Evolutionary conservation across 2,329 filamentous ascomycete genomes (phyloP), one percentile per base, ranked within the genome.

Genomic region (Pseudofabraea citricarpa): DNA sequence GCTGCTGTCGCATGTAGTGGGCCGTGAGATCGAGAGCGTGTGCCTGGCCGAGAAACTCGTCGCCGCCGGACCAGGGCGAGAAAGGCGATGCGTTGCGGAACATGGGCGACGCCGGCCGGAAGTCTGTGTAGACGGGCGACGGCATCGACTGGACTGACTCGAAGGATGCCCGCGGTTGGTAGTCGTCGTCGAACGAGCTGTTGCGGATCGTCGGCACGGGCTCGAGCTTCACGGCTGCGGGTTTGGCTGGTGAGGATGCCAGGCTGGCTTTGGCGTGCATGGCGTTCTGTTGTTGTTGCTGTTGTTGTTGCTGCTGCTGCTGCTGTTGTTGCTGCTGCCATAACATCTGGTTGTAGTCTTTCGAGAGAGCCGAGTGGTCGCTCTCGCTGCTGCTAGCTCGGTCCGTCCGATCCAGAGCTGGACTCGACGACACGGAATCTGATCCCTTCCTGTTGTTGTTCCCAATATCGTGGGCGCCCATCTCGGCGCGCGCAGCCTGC

Each of bases 401-500:
- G 23, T 56, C 53, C 22, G 46, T 51, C 6, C 53, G 46, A 15
- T 52, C 47, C 2, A 53, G 40, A 16, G 46, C 36, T 27, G 55
- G 49, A 32, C 53, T 54, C n/a, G 48, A 47, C 36, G 46, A 41
- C 5, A 41, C 43, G 5, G 52, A 53, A 32, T 52, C 50, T 16
- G 53, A 49, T 18, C 41, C 41, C 31, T 53, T 53, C 31, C 50
- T 50, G 22, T 45, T 53, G 27, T 15, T 15, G 16, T 31, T 31
- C 15, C 38, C 46, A 32, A 29, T 42, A 27, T 53, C 45, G 20
- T 55, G 53, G n/a, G 49, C 46, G 24, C 27, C 44, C 39, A 47
- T 46, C 21, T 57, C 52, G 18, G 47, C 44, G 15, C 44, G 41
- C 10, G 52, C 47, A 36, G 49, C 43, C 36, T 72, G 72, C 9